Evolutionary conservation across 345 rosid genomes (phyloP).

Genomic region (Noccaea bulbosa): DNA sequence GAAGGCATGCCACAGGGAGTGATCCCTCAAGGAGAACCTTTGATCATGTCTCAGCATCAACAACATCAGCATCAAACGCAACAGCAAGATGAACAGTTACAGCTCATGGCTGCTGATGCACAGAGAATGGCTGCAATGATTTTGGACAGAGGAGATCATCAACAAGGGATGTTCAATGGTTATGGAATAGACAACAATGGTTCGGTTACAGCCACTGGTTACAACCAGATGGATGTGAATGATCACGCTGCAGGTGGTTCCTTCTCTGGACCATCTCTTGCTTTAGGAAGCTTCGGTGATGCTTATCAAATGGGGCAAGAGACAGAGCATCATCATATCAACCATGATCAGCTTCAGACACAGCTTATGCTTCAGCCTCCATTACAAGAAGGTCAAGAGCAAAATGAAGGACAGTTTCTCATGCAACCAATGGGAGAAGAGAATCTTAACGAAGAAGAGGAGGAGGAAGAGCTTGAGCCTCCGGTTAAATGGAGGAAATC

Average conservation of each 20-base stretch:
- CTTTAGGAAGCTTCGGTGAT: slow-evolving; percentile 58
- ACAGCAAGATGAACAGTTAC: slow-evolving; percentile 54
- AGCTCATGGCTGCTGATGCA: slow-evolving; percentile 56
- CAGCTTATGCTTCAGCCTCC: slow-evolving; percentile 65
- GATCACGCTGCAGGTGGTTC: slow-evolving; percentile 43
- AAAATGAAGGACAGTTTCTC: slow-evolving; percentile 43
- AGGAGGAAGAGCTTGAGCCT: slow-evolving; percentile 36
- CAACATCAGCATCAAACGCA: slow-evolving; percentile 42
- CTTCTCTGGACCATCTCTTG: slow-evolving; percentile 54
- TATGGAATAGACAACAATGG: slow-evolving; percentile 43
- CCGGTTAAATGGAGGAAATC: slow-evolving; percentile 41
- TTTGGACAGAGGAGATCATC: slow-evolving; percentile 51
- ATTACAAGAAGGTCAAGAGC: slow-evolving; percentile 46
- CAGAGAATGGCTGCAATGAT: slow-evolving; percentile 54
- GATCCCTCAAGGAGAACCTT: slow-evolving; percentile 40
- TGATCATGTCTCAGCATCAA: slow-evolving; percentile 42
- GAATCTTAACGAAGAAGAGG: slow-evolving; percentile 34
- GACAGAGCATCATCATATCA: slow-evolving; percentile 48
- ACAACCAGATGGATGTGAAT: slow-evolving; percentile 48
- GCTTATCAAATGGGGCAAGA: slow-evolving; percentile 54
- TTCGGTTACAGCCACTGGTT: slow-evolving; percentile 49
- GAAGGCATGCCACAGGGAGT: slow-evolving; percentile 55
- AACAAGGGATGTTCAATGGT: slow-evolving; percentile 52
- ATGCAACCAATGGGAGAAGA: slow-evolving; percentile 44
- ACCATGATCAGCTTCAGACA: slow-evolving; percentile 50